A percentile compares a stretch with the other conserved stretches of the same genome.
Conservation (phyloP, 2,329 filamentous ascomycete genomes). For the Volutella citrinella region DNA sequence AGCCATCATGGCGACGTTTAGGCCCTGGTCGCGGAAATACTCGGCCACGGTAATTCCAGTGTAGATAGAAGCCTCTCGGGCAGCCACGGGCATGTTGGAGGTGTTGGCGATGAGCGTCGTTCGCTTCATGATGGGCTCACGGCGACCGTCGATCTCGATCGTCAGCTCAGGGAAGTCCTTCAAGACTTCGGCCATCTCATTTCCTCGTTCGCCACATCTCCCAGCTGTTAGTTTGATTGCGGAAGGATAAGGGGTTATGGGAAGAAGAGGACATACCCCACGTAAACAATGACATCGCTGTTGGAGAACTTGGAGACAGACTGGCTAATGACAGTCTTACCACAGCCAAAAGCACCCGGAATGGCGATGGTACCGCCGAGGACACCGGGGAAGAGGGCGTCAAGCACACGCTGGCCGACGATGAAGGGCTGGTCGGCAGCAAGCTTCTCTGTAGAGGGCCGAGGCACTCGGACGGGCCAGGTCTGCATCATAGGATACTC, state of each 20-base stretch:
- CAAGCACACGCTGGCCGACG: conserved; percentile 93
- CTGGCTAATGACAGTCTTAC: conserved; percentile 99
- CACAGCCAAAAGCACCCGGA: conserved; percentile 95
- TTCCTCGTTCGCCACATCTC: conserved; percentile 85
- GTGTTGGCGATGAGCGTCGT: conserved; percentile 98
- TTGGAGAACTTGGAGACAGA: conserved; percentile 99
- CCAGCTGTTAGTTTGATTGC: background rate
- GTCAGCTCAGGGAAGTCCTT: conserved; percentile 99
- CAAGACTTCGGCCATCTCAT: conserved; percentile 99
- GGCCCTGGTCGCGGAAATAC: conserved; percentile 96
- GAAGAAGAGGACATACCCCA: conserved; percentile 60
- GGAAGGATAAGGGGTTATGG: background rate
- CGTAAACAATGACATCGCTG: conserved; percentile 97
- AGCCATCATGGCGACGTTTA: conserved; percentile 99
- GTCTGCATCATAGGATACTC: conserved; percentile 98
- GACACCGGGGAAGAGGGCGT: conserved; percentile 93
- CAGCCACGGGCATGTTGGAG: conserved; percentile 99
- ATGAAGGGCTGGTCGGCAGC: conserved; percentile 88
- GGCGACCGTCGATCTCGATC: conserved; percentile 89
- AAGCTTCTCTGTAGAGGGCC: conserved; percentile 88
- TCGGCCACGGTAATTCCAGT: conserved; percentile 93
- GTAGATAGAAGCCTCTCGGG: conserved; percentile 97
- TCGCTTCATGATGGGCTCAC: conserved; percentile 99
- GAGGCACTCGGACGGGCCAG: conserved; percentile 95
- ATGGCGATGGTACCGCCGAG: conserved; percentile 98